phyloP scores from a whole-genome alignment of 352 stramenopile species.

The Globisporangium irregulare region DNA sequence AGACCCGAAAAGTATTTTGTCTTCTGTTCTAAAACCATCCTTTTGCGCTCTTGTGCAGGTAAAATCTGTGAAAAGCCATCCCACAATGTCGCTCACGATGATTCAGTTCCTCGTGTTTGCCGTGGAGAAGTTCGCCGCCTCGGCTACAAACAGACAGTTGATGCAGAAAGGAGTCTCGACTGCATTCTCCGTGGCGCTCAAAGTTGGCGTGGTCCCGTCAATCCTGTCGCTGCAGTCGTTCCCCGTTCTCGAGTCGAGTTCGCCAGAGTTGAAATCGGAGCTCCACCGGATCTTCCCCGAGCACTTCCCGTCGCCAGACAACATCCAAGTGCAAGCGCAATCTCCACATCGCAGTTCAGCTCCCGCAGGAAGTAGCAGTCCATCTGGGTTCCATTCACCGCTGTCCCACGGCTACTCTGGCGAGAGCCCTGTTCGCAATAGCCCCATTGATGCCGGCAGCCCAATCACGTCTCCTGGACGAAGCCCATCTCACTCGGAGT shows the following conservation, averaged over 20 bases:
- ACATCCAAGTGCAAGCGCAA: constrained; percentile 32
- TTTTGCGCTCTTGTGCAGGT: constrained; percentile 30
- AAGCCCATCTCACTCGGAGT: constrained; percentile 70
- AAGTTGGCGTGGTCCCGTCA: constrained; percentile 69
- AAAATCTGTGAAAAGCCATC: constrained; percentile 85
- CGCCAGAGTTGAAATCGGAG: constrained; percentile 64
- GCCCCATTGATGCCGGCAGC: constrained; percentile 44
- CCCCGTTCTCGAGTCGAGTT: constrained; percentile 59
- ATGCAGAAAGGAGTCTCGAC: constrained; percentile 86
- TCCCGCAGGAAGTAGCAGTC: constrained; percentile 33
- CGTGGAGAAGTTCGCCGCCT: constrained; percentile 83
- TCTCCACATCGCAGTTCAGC: constrained; percentile 23
- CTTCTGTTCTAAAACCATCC: not conserved
- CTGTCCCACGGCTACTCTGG: constrained; percentile 32
- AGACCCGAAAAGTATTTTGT: not conserved
- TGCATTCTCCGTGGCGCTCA: constrained; percentile 68
- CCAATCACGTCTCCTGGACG: constrained; percentile 54
- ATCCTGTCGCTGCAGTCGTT: constrained; percentile 77
- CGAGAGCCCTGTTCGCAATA: constrained; percentile 50
- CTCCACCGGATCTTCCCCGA: constrained; percentile 82
- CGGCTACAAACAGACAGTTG: constrained; percentile 59
- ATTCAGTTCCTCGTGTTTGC: constrained; percentile 85
- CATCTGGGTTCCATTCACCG: constrained; percentile 35
- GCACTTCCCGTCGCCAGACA: constrained; percentile 69
- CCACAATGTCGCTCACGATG: constrained; percentile 79